Evolutionary conservation across 2,329 filamentous ascomycete species (phyloP).

Genomic region (Fonsecaea nubica): DNA sequence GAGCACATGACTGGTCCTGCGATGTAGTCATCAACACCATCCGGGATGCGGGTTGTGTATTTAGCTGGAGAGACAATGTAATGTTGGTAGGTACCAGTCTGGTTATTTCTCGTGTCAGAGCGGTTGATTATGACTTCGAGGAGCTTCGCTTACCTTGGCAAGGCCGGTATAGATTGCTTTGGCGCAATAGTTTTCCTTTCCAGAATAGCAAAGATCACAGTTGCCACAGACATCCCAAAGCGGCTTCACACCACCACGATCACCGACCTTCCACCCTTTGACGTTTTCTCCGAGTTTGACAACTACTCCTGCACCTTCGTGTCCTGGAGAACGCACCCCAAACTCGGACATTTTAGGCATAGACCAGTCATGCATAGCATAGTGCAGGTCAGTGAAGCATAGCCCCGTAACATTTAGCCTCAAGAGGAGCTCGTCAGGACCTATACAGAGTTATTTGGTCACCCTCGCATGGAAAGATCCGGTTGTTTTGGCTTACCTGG

Average conservation of each 20-base stretch:
- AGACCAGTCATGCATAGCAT: slow-evolving; percentile 49
- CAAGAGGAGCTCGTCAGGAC: slow-evolving; percentile 61
- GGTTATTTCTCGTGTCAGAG: not conserved
- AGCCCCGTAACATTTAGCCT: slow-evolving; percentile 64
- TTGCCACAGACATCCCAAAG: slow-evolving; percentile 45
- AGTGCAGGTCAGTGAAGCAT: slow-evolving; percentile 64
- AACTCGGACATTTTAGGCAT: slow-evolving; percentile 26
- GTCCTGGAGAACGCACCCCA: slow-evolving; percentile 47
- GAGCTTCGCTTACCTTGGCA: not conserved
- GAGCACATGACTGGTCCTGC: slow-evolving; percentile 53
- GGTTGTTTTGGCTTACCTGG: slow-evolving; percentile 47
- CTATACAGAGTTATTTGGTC: slow-evolving; percentile 43
- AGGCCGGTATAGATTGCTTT: slow-evolving; percentile 20
- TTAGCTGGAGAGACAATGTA: slow-evolving; percentile 47
- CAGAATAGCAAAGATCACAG: slow-evolving; percentile 46
- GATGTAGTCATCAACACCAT: slow-evolving; percentile 46
- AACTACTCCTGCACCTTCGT: slow-evolving; percentile 55
- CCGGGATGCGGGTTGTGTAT: slow-evolving; percentile 46
- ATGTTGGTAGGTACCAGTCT: slow-evolving; percentile 52
- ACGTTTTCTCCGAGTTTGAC: slow-evolving; percentile 47
- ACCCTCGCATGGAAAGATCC: not conserved
- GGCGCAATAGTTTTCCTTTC: slow-evolving; percentile 23
- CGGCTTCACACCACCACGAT: slow-evolving; percentile 50
- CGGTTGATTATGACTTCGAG: not conserved
- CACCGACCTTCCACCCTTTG: slow-evolving; percentile 37